Conservation (phyloP, 192 early-diverging fungal species). For the Coemansia sp. region DNA sequence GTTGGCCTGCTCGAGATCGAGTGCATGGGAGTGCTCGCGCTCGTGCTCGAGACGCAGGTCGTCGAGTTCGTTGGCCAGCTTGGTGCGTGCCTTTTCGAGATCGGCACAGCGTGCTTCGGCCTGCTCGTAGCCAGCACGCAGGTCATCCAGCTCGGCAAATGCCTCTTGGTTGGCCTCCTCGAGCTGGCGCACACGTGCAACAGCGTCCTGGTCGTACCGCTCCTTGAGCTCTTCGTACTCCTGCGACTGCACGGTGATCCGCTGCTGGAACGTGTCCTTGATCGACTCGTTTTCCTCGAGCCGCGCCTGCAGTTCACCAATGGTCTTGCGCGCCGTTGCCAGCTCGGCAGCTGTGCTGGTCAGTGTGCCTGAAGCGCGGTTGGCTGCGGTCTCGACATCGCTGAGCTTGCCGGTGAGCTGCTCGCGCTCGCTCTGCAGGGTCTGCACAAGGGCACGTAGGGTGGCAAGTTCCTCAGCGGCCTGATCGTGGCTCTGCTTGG, state of each 20-base stretch:
- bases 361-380: neutral
- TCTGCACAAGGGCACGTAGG: constrained; percentile 5
- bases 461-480: constrained; percentile 19
- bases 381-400: constrained; percentile 4
- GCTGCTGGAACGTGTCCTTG: constrained; percentile 51
- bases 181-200: constrained; percentile 52
- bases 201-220: constrained; percentile 56
- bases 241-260: constrained; percentile 53
- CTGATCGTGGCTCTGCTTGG: constrained; percentile 22
- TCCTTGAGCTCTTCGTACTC: constrained; percentile 67
- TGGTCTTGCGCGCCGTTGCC: constrained; percentile 38
- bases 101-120: constrained; percentile 54
- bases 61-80: constrained; percentile 69
- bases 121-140: constrained; percentile 62
- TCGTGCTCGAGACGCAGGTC: constrained; percentile 72
- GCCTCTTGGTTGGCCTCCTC: constrained; percentile 56
- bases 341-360: constrained; percentile 12
- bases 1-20: constrained; percentile 46
- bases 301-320: constrained; percentile 60
- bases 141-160: constrained; percentile 62
- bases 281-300: constrained; percentile 60
- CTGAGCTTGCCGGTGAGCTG: constrained; percentile 10
- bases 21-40: constrained; percentile 60
- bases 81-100: constrained; percentile 67
- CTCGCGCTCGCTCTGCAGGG: constrained; percentile 12